These are phyloP conservation scores for Avicennia marina DNA, from an alignment of 257 asterid genomes.

Conservation along the genomic window DNA sequence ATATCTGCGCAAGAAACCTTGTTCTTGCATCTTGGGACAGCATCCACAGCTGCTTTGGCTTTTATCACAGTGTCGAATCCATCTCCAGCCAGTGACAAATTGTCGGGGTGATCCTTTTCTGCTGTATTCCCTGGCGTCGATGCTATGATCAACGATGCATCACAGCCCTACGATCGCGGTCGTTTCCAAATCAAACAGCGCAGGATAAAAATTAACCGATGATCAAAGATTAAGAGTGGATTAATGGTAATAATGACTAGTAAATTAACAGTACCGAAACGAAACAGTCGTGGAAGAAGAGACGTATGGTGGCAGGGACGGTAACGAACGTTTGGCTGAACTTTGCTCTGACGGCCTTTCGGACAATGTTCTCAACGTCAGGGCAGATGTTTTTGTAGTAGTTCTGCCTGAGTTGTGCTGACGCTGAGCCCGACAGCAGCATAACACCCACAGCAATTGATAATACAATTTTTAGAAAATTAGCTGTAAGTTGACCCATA, in stretches of 20 bases:
- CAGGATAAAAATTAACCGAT: too few species aligned
- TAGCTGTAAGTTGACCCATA: background rate
- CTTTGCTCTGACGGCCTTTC: slow-evolving; percentile 38
- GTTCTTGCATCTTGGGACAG: slow-evolving; percentile 1
- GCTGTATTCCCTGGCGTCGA: slow-evolving; percentile 1
- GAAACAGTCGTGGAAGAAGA: slow-evolving; percentile 57
- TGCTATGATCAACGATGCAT: background rate
- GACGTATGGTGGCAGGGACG: slow-evolving; percentile 40
- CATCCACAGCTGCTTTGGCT: slow-evolving; percentile 1
- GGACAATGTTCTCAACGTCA: slow-evolving; percentile 43
- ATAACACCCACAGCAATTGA: slow-evolving; percentile 19
- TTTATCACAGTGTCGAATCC: background rate
- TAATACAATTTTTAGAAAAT: background rate
- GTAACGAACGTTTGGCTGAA: slow-evolving; percentile 44
- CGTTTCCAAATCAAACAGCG: too few species aligned
- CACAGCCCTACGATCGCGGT: background rate
- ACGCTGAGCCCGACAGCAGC: slow-evolving; percentile 21
- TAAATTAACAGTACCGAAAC: too few species aligned
- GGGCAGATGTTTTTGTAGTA: slow-evolving; percentile 46
- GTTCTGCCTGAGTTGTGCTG: slow-evolving; percentile 35
- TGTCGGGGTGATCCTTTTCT: background rate
- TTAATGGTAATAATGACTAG: too few species aligned
- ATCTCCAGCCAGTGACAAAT: background rate
- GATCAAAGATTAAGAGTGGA: too few species aligned
- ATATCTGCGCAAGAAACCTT: background rate